Base-by-base conservation (phyloP, 768 basidiomycete genomes). In the Pleurotus djamor region DNA sequence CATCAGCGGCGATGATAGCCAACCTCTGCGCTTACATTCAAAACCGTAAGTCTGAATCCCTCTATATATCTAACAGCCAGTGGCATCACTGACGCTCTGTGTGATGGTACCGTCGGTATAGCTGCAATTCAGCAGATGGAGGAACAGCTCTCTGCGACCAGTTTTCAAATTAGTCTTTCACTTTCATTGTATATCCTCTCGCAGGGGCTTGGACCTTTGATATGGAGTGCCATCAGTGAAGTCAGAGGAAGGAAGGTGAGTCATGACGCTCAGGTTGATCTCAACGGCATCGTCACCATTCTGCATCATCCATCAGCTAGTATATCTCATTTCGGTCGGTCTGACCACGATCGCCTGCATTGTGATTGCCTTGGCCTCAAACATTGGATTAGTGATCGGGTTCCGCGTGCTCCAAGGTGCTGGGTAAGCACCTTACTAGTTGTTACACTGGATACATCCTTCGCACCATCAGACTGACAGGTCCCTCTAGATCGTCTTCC, bases 191-290 rank as follows among this genome's bases (percentile, higher is more conserved):
- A 89, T 69, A 89, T 91, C 59, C 71, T 87, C 2, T 65, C 90
- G 9, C 92, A 93, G 69, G 91, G 92, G 2, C 69, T 74, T 9
- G 71, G 85, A 55, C 92, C 91, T 0, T 65, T 90, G 10, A 38
- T 87, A 3, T 92, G 91, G 91, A 82, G 79, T 57, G 80, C 84
- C 0, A 72, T 88, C 32, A 87, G 86, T 58, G 92, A 94, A 70
- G 81, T 93, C 35, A 86, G 84, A 66, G 92, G 91, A 5, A 76
- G 91, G 56, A 92, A 85, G 77, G 86, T 85, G 58, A 61, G 33
- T 36, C 21, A 81, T 88, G 2, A 88, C 87, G 64, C 63, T 86
- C 1, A 54, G 76, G 10, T 83, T 85, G 9, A 71, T 9, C 33
- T 17, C 17, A n/a, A 34, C 43, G 50, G 4, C 5, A 28, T 34